Conservation (phyloP, 495 filamentous ascomycete genomes). For the Aspergillus conjunctus region DNA sequence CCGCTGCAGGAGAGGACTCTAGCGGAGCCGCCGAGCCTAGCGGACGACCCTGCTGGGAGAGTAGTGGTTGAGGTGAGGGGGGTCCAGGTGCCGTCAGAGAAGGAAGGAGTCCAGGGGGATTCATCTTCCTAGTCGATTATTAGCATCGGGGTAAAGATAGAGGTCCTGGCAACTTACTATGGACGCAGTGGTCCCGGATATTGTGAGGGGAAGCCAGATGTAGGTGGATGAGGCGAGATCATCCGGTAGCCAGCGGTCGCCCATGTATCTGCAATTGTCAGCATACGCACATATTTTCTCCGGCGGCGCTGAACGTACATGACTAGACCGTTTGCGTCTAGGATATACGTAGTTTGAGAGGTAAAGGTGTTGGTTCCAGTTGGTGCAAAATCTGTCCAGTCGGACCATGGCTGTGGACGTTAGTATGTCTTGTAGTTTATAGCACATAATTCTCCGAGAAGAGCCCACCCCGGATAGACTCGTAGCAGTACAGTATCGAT, state of each 20-base stretch:
- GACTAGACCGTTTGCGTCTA: conserved; percentile 7
- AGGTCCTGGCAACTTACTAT: conserved; percentile 8
- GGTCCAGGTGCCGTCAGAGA: conserved; percentile 7
- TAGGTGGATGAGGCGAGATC: conserved; percentile 65
- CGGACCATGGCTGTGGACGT: conserved; percentile 54
- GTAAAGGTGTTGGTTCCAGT: conserved; percentile 51
- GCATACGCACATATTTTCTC: background rate
- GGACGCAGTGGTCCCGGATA: conserved; percentile 55
- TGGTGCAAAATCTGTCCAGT: conserved; percentile 61
- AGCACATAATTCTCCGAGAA: no score
- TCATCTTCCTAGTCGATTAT: background rate
- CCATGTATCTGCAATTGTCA: conserved; percentile 57
- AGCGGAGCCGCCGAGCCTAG: conserved; percentile 7
- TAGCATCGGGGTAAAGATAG: background rate
- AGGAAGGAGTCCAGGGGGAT: conserved; percentile 8
- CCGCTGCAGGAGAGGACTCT: conserved; percentile 11
- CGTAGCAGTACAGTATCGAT: conserved; percentile 51
- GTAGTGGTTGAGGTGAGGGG: background rate
- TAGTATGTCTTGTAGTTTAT: conserved; percentile 45
- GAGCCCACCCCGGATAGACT: conserved; percentile 29
- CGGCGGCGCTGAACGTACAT: background rate
- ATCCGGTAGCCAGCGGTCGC: conserved; percentile 62
- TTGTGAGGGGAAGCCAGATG: conserved; percentile 64
- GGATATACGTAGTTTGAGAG: conserved; percentile 19
- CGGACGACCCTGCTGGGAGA: conserved; percentile 3